These are phyloP conservation scores for Truncatella angustata DNA, from an alignment of 2,329 filamentous ascomycete species.

Conservation along the genomic window DNA sequence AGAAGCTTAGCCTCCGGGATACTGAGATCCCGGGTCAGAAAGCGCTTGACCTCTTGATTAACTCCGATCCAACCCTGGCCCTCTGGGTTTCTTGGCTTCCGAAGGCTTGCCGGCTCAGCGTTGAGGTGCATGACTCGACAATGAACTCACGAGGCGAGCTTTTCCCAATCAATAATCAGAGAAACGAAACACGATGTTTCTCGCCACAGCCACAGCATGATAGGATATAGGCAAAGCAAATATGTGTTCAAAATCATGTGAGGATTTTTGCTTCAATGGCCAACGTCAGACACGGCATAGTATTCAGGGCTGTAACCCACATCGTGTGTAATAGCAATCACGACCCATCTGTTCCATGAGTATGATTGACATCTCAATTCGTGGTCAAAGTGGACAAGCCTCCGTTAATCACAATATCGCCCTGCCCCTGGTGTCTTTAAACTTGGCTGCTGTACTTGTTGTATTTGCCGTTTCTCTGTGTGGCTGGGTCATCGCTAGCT, in stretches of 20 bases:
- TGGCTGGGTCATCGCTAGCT: slow-evolving; percentile 3
- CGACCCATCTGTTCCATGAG: no score
- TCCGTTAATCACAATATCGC: no score
- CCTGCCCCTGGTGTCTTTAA: no score
- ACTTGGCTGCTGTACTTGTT: not conserved
- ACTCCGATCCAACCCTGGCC: not conserved
- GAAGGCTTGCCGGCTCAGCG: slow-evolving; percentile 4
- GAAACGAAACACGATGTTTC: slow-evolving; percentile 5
- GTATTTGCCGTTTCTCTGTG: not conserved
- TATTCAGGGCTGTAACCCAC: no score
- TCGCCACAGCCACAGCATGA: not conserved
- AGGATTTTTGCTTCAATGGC: no score
- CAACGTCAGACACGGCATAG: no score
- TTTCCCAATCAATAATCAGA: not conserved
- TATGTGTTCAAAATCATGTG: no score
- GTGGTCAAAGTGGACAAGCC: no score
- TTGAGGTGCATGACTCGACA: not conserved
- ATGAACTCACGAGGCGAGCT: not conserved
- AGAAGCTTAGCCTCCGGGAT: not conserved
- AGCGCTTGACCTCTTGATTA: not conserved
- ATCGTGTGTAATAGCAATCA: no score
- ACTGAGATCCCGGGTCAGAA: slow-evolving; percentile 8
- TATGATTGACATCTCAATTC: no score
- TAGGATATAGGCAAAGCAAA: not conserved
- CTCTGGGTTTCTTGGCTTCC: not conserved